These are phyloP conservation scores for Aspergillus pseudoglaucus DNA, from an alignment of 2,329 filamentous ascomycete species.

Conservation along the genomic window DNA sequence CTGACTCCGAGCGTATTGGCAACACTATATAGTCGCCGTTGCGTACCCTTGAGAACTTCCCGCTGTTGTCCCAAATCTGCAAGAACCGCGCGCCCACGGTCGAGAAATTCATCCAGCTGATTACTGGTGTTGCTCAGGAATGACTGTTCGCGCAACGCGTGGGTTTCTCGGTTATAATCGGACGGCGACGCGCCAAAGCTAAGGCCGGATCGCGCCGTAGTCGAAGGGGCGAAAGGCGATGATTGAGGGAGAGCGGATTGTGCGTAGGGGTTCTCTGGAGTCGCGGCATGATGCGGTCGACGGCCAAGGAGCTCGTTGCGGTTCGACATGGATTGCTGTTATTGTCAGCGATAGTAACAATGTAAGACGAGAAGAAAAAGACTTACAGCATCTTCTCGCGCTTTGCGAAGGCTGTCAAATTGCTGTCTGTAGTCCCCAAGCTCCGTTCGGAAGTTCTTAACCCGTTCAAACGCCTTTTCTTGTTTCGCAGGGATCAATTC, in stretches of 20 bases:
- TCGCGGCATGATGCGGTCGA: slow-evolving; percentile 68
- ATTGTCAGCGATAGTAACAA: slow-evolving; percentile 1
- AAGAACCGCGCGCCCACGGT: slow-evolving; percentile 81
- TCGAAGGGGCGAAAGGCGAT: slow-evolving; percentile 37
- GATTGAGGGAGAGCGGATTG: slow-evolving; percentile 45
- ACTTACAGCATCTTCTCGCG: slow-evolving; percentile 64
- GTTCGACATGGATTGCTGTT: slow-evolving; percentile 57
- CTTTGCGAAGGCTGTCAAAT: slow-evolving; percentile 69
- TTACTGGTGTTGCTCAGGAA: slow-evolving; percentile 78
- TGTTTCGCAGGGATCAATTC: slow-evolving; percentile 89
- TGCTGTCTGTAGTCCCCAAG: slow-evolving; percentile 71
- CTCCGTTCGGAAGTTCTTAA: slow-evolving; percentile 79
- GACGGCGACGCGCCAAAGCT: slow-evolving; percentile 41
- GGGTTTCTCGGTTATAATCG: slow-evolving; percentile 66
- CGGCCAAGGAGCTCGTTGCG: slow-evolving; percentile 78
- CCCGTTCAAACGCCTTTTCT: slow-evolving; percentile 77
- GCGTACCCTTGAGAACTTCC: slow-evolving; percentile 91
- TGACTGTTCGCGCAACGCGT: slow-evolving; percentile 80
- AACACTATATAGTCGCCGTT: slow-evolving; percentile 82
- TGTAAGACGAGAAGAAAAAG: not conserved
- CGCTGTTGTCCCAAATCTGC: slow-evolving; percentile 83
- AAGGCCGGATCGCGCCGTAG: slow-evolving; percentile 31
- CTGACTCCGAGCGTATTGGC: slow-evolving; percentile 90
- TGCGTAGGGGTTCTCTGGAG: slow-evolving; percentile 90
- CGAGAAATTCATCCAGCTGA: slow-evolving; percentile 89